phyloP scores from a whole-genome alignment of 2,329 filamentous ascomycete species.

The Aureobasidium namibiae region DNA sequence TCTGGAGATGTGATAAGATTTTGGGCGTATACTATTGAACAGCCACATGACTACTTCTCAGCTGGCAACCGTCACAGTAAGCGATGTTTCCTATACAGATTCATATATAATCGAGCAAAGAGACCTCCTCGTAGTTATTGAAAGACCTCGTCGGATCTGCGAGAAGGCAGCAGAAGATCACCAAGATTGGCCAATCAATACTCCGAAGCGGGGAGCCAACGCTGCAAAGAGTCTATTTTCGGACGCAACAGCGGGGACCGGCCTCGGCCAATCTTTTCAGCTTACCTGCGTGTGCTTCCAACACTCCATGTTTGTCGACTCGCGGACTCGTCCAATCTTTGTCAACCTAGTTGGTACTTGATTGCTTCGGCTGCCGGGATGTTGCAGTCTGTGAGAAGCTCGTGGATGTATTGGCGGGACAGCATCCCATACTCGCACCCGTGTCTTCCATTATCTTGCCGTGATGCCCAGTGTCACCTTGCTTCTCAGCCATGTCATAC shows the following conservation, averaged over 20 bases:
- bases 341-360: slow-evolving; percentile 7
- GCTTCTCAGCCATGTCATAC: not conserved
- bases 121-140: not conserved
- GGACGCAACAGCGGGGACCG: slow-evolving; percentile 3
- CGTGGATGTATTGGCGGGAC: slow-evolving; percentile 9
- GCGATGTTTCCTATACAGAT: not conserved
- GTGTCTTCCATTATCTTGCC: not conserved
- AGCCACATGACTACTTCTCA: not conserved
- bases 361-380: slow-evolving; percentile 8
- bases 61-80: not conserved
- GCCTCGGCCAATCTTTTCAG: slow-evolving; percentile 1
- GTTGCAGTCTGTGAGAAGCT: not conserved
- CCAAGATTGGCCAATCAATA: not conserved
- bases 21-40: not conserved
- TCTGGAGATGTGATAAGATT: not conserved
- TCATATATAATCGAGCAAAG: not conserved
- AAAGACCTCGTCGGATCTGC: not conserved
- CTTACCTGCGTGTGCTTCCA: slow-evolving; percentile 3
- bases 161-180: not conserved
- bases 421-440: slow-evolving; percentile 3
- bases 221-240: not conserved
- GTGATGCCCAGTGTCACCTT: slow-evolving; percentile 1
- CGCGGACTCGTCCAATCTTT: not conserved
- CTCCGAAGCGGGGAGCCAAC: not conserved
- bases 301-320: not conserved